phyloP scores from a whole-genome alignment of 495 filamentous ascomycete genomes.

The Apodospora peruviana region DNA sequence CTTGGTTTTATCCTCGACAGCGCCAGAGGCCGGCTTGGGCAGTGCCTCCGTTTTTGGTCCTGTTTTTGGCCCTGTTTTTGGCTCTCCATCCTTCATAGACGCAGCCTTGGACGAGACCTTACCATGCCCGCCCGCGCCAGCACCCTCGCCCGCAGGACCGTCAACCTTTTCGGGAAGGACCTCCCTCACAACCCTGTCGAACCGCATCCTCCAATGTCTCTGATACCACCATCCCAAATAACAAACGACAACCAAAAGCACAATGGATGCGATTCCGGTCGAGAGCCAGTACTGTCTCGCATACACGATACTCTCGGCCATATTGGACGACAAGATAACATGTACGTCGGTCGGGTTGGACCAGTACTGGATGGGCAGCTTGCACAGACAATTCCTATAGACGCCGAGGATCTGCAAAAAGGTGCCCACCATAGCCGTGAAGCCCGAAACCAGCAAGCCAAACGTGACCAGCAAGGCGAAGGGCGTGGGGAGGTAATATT shows the following conservation, averaged over 20 bases:
- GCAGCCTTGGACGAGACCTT: no score
- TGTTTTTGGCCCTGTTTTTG: no score
- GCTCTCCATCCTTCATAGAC: no score
- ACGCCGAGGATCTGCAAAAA: constrained; percentile 36
- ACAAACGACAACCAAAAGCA: not conserved
- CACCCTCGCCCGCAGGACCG: no score
- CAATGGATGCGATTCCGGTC: not conserved
- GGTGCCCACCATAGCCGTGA: constrained; percentile 21
- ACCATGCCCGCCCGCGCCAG: no score
- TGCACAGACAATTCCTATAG: constrained; percentile 32
- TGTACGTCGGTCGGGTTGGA: not conserved
- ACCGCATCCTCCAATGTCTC: not conserved
- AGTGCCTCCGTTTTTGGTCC: no score
- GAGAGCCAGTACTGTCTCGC: not conserved
- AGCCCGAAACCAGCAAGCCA: no score
- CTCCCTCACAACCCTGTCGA: not conserved
- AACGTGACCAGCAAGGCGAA: not conserved
- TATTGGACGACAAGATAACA: no score
- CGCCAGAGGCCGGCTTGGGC: no score
- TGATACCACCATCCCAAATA: constrained; percentile 6
- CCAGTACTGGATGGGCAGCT: not conserved
- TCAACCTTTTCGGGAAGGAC: no score
- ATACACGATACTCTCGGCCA: not conserved
- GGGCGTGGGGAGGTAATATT: not conserved
- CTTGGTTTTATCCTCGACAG: no score